Base-by-base conservation (phyloP, 306 rosid genomes). In the Dryas drummondii region DNA sequence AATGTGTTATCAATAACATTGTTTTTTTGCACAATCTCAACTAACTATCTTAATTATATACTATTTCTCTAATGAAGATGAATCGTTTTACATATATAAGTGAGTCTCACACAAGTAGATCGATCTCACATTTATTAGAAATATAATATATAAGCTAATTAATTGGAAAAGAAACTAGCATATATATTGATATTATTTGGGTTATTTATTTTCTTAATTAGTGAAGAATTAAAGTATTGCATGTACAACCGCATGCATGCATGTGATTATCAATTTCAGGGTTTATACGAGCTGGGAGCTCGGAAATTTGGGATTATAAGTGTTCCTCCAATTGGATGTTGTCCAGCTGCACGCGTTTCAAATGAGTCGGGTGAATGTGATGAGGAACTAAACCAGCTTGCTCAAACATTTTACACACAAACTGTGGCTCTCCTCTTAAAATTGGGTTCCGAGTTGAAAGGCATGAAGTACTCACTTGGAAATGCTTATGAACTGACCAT, bases 231-330 rank as follows among this genome's bases (percentile, higher is more conserved):
- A 32, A 32, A 32, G 2, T 32, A 44, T 27, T 11, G 48, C 19
- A 19, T 50, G 19, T n/a, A n/a, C 37, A 58, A 58, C 7, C 4
- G 10, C n/a, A 68, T 12, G 45, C 4, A 6, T 51, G 17, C 2
- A 6, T 51, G 17, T 16, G 62, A 1, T 6, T 45, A 13, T 9
- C 1, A 50, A 53, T 5, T 74, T 78, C 84, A 88, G 93, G 79
- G 47, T 3, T 68, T 88, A 6, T 82, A 82, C 49, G 57, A 14
- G 2, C 61, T 80, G 60, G 93, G 93, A 26, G 93, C 87, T 70
- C 48, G 90, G 9, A 88, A 76, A 58, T 88, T 88, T 60, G 90
- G 87, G 10, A 84, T 88, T 9, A 1, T 84, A 45, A 17, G 87
- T 16, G 59, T 84, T 70, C 59, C 87, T 46, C 51, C 90, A 41